Evolutionary conservation across 768 basidiomycete genomes (phyloP).

Genomic region (Lactarius hatsudake): DNA sequence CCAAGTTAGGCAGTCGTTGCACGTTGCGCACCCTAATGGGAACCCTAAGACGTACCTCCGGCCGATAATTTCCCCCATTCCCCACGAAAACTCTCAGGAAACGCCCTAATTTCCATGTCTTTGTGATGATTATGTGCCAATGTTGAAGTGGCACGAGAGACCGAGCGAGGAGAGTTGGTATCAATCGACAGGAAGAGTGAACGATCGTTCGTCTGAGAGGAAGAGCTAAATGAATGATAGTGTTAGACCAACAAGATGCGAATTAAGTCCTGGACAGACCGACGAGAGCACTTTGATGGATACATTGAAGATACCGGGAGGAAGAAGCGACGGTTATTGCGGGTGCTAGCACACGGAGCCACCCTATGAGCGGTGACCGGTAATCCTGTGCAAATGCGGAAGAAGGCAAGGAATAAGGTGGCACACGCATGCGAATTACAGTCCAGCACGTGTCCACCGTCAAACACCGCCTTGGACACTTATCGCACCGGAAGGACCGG

Average conservation of each 20-base stretch:
- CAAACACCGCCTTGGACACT: background rate
- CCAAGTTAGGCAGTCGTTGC: background rate
- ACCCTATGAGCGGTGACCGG: background rate
- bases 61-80: background rate
- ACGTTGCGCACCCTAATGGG: background rate
- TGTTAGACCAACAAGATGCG: background rate
- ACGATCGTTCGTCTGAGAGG: background rate
- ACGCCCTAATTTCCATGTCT: background rate
- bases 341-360: background rate
- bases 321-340: background rate
- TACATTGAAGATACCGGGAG: background rate
- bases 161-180: background rate
- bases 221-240: background rate
- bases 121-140: background rate
- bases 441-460: background rate
- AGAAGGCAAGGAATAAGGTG: background rate
- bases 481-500: background rate
- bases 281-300: background rate
- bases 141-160: background rate
- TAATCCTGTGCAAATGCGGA: constrained; percentile 1
- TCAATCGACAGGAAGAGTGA: background rate
- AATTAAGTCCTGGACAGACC: background rate
- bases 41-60: background rate
- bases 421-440: background rate
- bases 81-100: background rate